phyloP scores from a whole-genome alignment of 805 yeast genomes.

The Metschnikowia anglica region DNA sequence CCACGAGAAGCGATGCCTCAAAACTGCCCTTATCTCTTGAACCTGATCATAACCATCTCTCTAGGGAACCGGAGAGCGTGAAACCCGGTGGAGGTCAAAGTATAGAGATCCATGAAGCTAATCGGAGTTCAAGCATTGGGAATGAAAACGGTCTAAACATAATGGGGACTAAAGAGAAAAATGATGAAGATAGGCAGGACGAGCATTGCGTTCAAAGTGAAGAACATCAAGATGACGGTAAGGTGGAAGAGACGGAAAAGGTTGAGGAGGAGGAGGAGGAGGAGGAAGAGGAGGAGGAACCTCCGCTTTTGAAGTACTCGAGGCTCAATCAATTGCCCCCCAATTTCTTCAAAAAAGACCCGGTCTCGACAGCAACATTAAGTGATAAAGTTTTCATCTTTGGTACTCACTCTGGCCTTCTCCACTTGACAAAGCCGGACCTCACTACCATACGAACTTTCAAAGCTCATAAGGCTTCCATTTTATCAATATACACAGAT shows the following conservation, averaged over 20 bases:
- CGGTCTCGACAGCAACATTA: conserved; percentile 69
- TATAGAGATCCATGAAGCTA: neutral
- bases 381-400: conserved; percentile 64
- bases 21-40: neutral
- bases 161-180: neutral
- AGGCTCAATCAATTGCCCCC: conserved; percentile 68
- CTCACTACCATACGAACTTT: conserved; percentile 65
- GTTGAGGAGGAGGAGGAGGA: neutral
- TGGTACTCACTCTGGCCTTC: conserved; percentile 86
- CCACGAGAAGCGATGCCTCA: neutral
- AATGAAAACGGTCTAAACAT: too few relatives aligned
- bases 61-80: neutral
- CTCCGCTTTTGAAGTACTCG: conserved; percentile 74
- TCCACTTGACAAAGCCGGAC: conserved; percentile 65
- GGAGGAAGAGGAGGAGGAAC: conserved; percentile 36
- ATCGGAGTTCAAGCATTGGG: too few relatives aligned
- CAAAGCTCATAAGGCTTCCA: conserved; percentile 83
- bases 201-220: neutral
- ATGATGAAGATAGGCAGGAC: neutral
- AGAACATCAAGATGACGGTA: neutral
- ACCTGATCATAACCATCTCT: neutral
- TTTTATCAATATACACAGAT: conserved; percentile 69
- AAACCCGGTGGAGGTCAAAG: neutral
- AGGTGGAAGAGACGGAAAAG: conserved; percentile 34
- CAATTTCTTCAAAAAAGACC: conserved; percentile 69